Evolutionary conservation across 1,284 basidiomycete genomes (phyloP), one percentile per base, ranked within the genome.

Genomic region (Heterobasidion annosum): DNA sequence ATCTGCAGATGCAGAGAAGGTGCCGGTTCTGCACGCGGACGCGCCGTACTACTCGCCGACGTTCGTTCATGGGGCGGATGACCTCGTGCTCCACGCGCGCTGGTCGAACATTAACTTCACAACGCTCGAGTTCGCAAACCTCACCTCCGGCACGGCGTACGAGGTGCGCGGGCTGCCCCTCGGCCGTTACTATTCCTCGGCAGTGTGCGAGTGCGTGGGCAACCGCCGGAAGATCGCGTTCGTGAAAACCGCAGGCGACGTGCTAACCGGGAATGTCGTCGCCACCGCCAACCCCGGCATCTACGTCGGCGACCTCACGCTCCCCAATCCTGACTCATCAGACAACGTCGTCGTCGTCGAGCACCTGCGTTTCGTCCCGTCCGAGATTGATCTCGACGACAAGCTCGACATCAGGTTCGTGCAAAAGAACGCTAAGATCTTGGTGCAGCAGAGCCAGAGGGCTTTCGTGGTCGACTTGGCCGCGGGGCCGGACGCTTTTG

Each of bases 61-160:
- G 1, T 85, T 87, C 61, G 76, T 88, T 34, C 74, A 74, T 40
- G 65, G 69, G 12, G 53, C 57, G 1, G 68, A 67, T 7, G 64
- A 81, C 50, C 64, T 83, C 10, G 67, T 86, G 18, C 62, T 88
- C 12, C 85, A 87, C 50, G 77, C 78, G 8, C 77, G 81, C 16
- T 88, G 85, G 85, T 85, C 84, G 0, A 76, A 87, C 60, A 70
- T 69, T 2, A 65, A 74, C 56, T 85, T 85, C 64, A 79, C 82
- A 1, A 73, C 77, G 6, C 77, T 88, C 58, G 85, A 88, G 66
- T 58, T 88, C 34, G 79, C 82, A 3, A 72, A 86, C 61, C 55
- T 84, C 6, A 63, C 65, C 8, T 69, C 74, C 2, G 73, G 71
- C 2, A 61, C 62, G 5, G 74, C 73, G 0, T 74, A 76, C 61